Evolutionary conservation across 768 basidiomycete genomes (phyloP).

Genomic region (Agrocybe praecox): DNA sequence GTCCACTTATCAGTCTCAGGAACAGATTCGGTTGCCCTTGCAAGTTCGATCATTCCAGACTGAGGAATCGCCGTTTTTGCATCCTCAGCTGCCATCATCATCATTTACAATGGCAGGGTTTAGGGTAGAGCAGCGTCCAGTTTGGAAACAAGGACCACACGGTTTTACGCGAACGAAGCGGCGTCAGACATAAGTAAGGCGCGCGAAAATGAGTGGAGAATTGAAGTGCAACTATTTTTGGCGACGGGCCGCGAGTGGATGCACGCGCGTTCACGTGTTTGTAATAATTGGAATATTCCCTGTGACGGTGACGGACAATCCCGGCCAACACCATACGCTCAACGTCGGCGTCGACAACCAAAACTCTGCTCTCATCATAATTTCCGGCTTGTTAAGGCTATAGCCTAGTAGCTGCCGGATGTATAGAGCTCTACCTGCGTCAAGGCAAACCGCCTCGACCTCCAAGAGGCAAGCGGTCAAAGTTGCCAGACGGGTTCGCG

Average conservation of each 20-base stretch:
- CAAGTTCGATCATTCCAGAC: neutral
- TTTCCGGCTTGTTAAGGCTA: conserved; percentile 18
- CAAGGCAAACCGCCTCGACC: conserved; percentile 49
- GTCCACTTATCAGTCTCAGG: conserved; percentile 21
- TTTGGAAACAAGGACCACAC: neutral
- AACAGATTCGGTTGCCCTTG: neutral
- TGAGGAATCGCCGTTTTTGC: neutral
- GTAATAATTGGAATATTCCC: too few relatives aligned
- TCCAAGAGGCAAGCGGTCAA: conserved; percentile 50
- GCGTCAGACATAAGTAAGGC: neutral
- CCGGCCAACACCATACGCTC: conserved; percentile 29
- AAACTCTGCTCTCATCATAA: conserved; percentile 7
- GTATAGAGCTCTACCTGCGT: conserved; percentile 61
- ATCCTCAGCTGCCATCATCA: neutral
- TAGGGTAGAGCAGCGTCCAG: neutral
- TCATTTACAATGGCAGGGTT: neutral
- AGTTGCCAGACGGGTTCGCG: conserved; percentile 61
- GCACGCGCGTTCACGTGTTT: neutral
- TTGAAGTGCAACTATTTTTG: neutral
- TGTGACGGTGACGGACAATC: conserved; percentile 33
- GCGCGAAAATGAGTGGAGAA: neutral
- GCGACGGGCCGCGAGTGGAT: neutral
- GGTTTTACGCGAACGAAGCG: neutral
- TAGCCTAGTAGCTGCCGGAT: conserved; percentile 35
- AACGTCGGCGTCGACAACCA: conserved; percentile 16